Conservation (phyloP, 441 rosid species). For the Erysimum cheiri region DNA sequence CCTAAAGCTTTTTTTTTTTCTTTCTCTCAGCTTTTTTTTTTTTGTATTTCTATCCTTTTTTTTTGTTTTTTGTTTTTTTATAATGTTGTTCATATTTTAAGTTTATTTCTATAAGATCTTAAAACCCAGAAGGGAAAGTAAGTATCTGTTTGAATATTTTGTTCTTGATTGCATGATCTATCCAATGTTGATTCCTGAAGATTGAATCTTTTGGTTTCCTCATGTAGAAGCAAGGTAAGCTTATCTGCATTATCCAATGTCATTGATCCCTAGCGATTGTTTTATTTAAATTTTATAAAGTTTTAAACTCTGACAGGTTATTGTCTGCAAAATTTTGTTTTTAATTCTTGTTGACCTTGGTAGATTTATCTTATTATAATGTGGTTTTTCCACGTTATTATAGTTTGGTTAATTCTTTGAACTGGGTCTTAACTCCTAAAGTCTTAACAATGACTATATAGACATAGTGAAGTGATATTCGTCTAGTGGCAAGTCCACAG, state of each 20-base stretch:
- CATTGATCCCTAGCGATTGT: constrained; percentile 16
- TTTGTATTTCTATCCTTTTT: background rate
- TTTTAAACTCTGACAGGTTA: background rate
- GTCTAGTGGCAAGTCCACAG: too few species aligned
- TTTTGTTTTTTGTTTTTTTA: background rate
- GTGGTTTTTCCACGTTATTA: background rate
- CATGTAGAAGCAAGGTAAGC: constrained; percentile 53
- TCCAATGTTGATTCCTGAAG: constrained; percentile 49
- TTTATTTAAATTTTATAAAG: background rate
- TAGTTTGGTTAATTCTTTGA: constrained; percentile 2
- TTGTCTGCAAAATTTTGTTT: background rate
- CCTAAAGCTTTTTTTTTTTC: constrained; percentile 41
- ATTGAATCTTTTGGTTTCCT: constrained; percentile 60
- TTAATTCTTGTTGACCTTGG: background rate
- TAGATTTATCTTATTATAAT: background rate
- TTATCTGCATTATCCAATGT: constrained; percentile 14
- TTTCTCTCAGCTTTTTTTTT: constrained; percentile 40
- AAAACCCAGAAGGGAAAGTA: constrained; percentile 31
- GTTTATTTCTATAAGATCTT: constrained; percentile 18
- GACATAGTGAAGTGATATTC: too few species aligned
- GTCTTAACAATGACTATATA: background rate
- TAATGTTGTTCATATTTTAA: background rate
- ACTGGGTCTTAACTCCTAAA: background rate
- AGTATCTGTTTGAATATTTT: constrained; percentile 40
- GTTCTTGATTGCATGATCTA: constrained; percentile 48